Percentiles rank a stretch among this genome's conserved stretches.
These are phyloP conservation scores for Camelina neglecta DNA, from an alignment of 345 rosid species.

Conservation along the genomic window DNA sequence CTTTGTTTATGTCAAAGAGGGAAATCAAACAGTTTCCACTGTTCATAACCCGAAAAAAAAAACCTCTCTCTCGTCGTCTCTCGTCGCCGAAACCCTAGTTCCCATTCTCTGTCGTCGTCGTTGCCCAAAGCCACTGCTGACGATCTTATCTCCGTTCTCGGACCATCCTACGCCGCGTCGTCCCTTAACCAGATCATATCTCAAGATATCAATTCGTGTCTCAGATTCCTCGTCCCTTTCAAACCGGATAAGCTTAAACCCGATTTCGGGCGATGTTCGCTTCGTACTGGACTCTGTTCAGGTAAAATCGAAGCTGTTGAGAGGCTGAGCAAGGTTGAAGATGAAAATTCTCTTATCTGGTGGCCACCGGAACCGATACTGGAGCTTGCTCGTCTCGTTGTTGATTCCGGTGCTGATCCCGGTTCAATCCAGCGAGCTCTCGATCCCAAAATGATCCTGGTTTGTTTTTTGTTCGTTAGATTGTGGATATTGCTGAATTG, in stretches of 20 bases:
- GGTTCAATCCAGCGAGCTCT: constrained; percentile 65
- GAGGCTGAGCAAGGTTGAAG: constrained; percentile 22
- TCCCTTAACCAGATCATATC: constrained; percentile 61
- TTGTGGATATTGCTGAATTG: not conserved
- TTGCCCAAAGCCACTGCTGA: constrained; percentile 70
- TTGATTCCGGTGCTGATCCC: constrained; percentile 89
- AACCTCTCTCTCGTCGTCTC: too few relatives aligned
- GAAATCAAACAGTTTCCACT: too few relatives aligned
- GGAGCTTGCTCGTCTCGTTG: constrained; percentile 83
- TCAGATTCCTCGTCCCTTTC: constrained; percentile 80
- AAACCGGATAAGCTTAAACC: constrained; percentile 27
- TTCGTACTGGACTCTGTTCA: constrained; percentile 39
- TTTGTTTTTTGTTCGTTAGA: constrained; percentile 38
- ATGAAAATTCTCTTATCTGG: constrained; percentile 76
- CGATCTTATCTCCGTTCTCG: constrained; percentile 75
- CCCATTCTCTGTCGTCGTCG: constrained; percentile 25
- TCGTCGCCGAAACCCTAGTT: too few relatives aligned
- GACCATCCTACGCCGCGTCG: constrained; percentile 53
- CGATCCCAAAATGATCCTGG: constrained; percentile 72
- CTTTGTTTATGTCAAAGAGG: too few relatives aligned
- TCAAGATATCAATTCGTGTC: constrained; percentile 62
- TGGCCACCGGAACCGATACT: constrained; percentile 89
- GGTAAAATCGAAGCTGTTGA: constrained; percentile 26
- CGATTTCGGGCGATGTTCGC: constrained; percentile 18
- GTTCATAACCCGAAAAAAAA: too few relatives aligned